Base-by-base conservation (phyloP, 2,329 filamentous ascomycete genomes). In the Colletotrichum salicis region DNA sequence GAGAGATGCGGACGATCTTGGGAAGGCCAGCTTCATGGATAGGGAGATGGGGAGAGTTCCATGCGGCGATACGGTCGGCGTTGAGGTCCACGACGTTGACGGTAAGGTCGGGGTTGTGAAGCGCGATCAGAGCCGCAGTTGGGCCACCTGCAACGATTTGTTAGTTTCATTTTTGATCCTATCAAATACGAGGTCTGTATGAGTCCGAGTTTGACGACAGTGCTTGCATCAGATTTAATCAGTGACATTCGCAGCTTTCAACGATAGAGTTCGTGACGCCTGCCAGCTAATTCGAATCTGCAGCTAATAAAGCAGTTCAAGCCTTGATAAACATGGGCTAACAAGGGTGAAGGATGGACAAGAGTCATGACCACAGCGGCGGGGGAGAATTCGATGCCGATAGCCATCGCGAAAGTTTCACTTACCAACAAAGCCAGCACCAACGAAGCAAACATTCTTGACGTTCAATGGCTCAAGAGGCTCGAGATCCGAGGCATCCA, bases 11-110 rank as follows among this genome's bases (percentile, higher is more conserved):
- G 37, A 95, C 89, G 70, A 95, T 88, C 61, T 93, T 88, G 65
- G 87, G 83, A 31, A 96, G 85, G 12, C 91, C 92, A 0, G 92
- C 91, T 81, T 96, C 93, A 80, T 93, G 92, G 73, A 95, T 93
- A 55, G 93, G 93, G 19, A 94, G 88, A 74, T 92, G 87, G 56
- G 87, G 85, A 1, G 92, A 93, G 76, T 94, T 92, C 93, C 93
- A 96, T 71, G 89, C 87, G 61, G 86, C 86, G 73, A 95, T 94
- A 57, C 92, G 89, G 51, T 80, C 82, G 63, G 84, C 84, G 78
- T 94, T 91, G 72, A 89, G 85, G 79, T 95, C 93, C 45, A 95
- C 90, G n/a, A 95, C 92, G 24, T 90, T 93, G 52, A 95, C 91
- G 59, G 85, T 86, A 75, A 94, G 87, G 66, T 90, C 81, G 2